Percentiles rank a stretch among this genome's conserved stretches.
phyloP scores from a whole-genome alignment of 1,284 basidiomycete genomes.

The Ceratobasidium sp. region DNA sequence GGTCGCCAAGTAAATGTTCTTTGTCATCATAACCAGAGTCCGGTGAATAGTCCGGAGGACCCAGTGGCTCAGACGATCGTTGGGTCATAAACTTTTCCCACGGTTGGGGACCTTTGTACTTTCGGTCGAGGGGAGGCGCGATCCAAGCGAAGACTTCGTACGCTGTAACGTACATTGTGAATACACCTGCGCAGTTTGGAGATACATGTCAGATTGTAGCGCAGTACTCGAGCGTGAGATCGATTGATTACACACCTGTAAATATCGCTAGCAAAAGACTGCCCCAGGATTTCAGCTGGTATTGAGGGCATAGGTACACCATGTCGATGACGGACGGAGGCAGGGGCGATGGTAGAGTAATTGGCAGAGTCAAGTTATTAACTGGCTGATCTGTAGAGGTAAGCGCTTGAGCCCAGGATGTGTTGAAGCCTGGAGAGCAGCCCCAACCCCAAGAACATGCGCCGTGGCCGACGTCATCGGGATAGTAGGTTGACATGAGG shows the following conservation, averaged over 20 bases:
- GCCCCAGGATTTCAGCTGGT: constrained; percentile 3
- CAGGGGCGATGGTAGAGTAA: neutral
- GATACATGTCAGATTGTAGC: too few species aligned
- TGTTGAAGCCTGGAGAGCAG: constrained; percentile 2
- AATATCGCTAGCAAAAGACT: constrained; percentile 20
- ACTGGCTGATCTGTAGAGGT: neutral
- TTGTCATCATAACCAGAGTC: too few species aligned
- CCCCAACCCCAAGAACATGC: constrained; percentile 11
- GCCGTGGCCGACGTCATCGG: neutral
- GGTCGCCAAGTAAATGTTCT: too few species aligned
- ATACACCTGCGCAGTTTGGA: neutral
- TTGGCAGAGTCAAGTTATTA: constrained; percentile 17
- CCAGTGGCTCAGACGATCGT: too few species aligned
- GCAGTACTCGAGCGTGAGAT: too few species aligned
- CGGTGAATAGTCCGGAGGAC: too few species aligned
- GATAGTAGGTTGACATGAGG: neutral
- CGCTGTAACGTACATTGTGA: constrained; percentile 26
- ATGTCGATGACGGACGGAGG: constrained; percentile 24
- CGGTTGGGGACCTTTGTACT: neutral
- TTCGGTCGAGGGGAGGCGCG: neutral
- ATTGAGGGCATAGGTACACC: constrained; percentile 29
- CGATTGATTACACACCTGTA: neutral
- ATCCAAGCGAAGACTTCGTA: constrained; percentile 16
- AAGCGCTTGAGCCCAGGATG: neutral
- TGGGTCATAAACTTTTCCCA: neutral